Evolutionary conservation across 1,284 basidiomycete species (phyloP).

Genomic region (Microbotryomycetes sp.): DNA sequence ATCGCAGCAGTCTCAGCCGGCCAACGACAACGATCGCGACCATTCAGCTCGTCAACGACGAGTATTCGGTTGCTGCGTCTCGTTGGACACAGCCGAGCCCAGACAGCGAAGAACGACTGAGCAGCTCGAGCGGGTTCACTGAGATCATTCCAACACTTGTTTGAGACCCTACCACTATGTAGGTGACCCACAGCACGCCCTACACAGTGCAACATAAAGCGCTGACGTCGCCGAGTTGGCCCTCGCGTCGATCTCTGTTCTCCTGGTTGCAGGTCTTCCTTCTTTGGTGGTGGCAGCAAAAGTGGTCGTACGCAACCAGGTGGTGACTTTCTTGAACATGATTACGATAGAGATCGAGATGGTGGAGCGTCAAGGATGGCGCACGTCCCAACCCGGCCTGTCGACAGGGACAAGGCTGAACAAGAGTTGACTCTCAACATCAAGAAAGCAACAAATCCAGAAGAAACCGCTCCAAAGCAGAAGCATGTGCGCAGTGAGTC

Average conservation of each 20-base stretch:
- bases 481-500: conserved; percentile 90
- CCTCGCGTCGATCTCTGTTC: not conserved
- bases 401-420: conserved; percentile 95
- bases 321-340: not conserved
- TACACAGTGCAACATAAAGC: not conserved
- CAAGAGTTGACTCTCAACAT: conserved; percentile 84
- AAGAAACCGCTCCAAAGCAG: conserved; percentile 89
- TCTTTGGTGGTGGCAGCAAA: not conserved
- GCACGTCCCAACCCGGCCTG: conserved; percentile 70
- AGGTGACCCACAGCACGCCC: not conserved
- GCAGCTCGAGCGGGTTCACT: too few relatives aligned
- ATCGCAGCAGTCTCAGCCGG: too few relatives aligned
- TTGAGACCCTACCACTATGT: too few relatives aligned
- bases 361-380: not conserved
- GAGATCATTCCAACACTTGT: too few relatives aligned
- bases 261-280: not conserved
- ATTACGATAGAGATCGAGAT: not conserved
- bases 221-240: not conserved
- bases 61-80: too few relatives aligned
- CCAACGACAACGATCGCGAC: too few relatives aligned
- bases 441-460: conserved; percentile 90
- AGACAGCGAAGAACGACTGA: too few relatives aligned
- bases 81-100: too few relatives aligned
- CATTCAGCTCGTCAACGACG: too few relatives aligned
- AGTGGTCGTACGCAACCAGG: not conserved